Conservation (phyloP, 495 filamentous ascomycete genomes). For the Hypoxylon cercidicola region DNA sequence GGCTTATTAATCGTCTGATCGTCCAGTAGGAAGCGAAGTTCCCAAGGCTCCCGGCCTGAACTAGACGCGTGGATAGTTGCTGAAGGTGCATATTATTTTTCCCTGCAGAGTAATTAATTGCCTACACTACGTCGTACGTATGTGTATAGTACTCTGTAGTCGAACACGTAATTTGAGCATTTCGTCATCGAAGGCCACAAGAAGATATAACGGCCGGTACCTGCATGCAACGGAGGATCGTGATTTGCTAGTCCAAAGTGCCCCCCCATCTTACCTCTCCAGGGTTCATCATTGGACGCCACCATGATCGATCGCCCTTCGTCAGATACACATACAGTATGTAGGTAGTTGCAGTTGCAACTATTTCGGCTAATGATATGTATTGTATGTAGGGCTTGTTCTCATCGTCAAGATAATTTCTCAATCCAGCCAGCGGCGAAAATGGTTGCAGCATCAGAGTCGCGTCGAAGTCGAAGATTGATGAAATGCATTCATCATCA, state of each 20-base stretch:
- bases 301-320: slow-evolving; percentile 18
- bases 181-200: slow-evolving; percentile 40
- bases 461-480: slow-evolving; percentile 23
- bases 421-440: background rate
- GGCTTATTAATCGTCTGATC: slow-evolving; percentile 5
- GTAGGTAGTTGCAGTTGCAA: background rate
- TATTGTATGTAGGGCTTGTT: background rate
- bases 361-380: slow-evolving; percentile 1
- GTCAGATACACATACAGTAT: background rate
- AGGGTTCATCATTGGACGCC: slow-evolving; percentile 24
- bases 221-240: slow-evolving; percentile 38
- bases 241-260: slow-evolving; percentile 25
- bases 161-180: slow-evolving; percentile 30
- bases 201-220: slow-evolving; percentile 42
- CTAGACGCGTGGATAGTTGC: slow-evolving; percentile 37
- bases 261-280: background rate
- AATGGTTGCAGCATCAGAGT: slow-evolving; percentile 10
- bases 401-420: background rate
- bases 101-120: slow-evolving; percentile 28
- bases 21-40: slow-evolving; percentile 12
- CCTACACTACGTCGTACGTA: background rate
- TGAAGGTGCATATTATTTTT: slow-evolving; percentile 22
- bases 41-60: slow-evolving; percentile 15
- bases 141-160: slow-evolving; percentile 17
- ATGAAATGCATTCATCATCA: slow-evolving; percentile 17